Base-by-base conservation (phyloP, 305 asterid species). In the Rubia balearica region DNA sequence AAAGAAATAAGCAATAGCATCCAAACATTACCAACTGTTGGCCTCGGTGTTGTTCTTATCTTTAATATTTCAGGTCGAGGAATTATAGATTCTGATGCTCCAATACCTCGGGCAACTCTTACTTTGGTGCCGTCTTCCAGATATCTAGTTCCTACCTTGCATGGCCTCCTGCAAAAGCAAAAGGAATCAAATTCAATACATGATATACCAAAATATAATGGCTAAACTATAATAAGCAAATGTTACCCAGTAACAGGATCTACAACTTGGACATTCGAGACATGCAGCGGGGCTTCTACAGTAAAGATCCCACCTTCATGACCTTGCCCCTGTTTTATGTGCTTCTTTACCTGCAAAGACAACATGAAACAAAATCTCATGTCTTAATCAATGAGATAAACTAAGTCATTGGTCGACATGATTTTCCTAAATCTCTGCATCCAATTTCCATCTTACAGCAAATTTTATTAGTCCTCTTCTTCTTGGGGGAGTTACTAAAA, bases 301-400 rank as follows among this genome's bases (percentile, higher is more conserved):
- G 97, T 73, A 74, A 93, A 93, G 81, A 93, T 90, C 69, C 98
- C 98, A 57, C 98, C 98, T 81, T 87, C 97, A 66, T 93, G 94
- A 3, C 98, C 98, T 82, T 93, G 97, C 48, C 97, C 96, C 79
- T 90, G 98, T 84, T 89, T 93, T 72, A 93, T 87, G 84, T 90
- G 97, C 77, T 93, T 93, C 84, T 91, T 93, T 72, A 92, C 97
- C 98, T 92, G 88, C 68, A 75, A 65, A 33, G 38, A 72, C 21
- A 61, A 74, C 10, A 27, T 62, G 55, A 68, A 73, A 56, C 13
- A n/a, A 73, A 8, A 16, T 64, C 60, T 40, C 22, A 51, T 13
- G 65, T 46, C 43, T 22, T 61, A 71, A 51, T n/a, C 6, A 22
- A 57, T 48, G 59, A 67, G 24, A 12, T 49, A 16, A 63, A 19